phyloP scores from a whole-genome alignment of 2,329 filamentous ascomycete genomes.

The Dactylonectria macrodidyma region DNA sequence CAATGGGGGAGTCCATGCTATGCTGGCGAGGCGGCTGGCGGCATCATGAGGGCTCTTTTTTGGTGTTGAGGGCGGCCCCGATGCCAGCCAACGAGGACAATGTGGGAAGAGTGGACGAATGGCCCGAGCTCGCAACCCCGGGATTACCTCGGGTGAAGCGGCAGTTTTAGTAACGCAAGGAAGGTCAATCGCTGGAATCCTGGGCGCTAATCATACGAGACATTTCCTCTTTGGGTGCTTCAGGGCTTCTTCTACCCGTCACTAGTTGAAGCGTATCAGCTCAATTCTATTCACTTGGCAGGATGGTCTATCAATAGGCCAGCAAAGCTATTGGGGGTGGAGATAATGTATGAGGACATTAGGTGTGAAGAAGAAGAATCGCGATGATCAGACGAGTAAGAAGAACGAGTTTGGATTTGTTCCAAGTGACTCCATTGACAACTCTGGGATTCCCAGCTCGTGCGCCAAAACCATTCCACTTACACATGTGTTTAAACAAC shows the following conservation, averaged over 20 bases:
- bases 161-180: conserved; percentile 19
- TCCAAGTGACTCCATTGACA: conserved; percentile 1
- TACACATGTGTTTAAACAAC: too few relatives aligned
- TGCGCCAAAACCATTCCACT: neutral
- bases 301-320: too few relatives aligned
- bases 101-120: neutral
- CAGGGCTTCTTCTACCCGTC: neutral
- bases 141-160: conserved; percentile 43
- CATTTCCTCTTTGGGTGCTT: conserved; percentile 37
- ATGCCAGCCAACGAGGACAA: neutral
- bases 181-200: conserved; percentile 18
- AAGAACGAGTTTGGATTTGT: neutral
- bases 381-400: neutral
- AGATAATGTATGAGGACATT: neutral
- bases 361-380: neutral
- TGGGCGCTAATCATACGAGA: conserved; percentile 30
- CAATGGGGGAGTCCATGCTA: conserved; percentile 85
- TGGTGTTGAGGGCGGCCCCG: conserved; percentile 29
- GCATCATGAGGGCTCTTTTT: conserved; percentile 22
- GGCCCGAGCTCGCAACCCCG: conserved; percentile 34
- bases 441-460: neutral
- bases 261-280: neutral
- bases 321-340: neutral
- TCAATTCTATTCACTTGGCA: conserved; percentile 5
- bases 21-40: conserved; percentile 18